These are phyloP conservation scores for Dissoconium aciculare DNA, from an alignment of 2,329 filamentous ascomycete genomes.

Conservation along the genomic window DNA sequence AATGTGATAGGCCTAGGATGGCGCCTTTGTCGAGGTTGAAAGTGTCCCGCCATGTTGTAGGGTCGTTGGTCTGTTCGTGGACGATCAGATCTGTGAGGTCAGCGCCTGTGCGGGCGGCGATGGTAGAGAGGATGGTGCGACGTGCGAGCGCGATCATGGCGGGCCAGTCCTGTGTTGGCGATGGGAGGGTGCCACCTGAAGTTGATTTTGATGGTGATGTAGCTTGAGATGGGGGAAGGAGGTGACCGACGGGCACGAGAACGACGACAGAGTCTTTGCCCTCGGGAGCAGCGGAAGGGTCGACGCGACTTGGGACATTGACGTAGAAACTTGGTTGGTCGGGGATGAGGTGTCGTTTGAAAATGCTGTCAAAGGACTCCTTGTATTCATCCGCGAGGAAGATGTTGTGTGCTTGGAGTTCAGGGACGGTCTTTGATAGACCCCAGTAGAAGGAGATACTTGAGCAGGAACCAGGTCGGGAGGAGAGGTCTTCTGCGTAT, in stretches of 20 bases:
- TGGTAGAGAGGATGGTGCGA: slow-evolving; percentile 44
- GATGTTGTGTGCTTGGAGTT: slow-evolving; percentile 58
- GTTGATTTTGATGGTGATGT: slow-evolving; percentile 15
- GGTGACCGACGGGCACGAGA: slow-evolving; percentile 57
- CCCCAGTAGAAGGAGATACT: slow-evolving; percentile 69
- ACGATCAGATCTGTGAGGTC: slow-evolving; percentile 36
- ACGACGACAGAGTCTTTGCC: slow-evolving; percentile 53
- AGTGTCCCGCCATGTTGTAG: slow-evolving; percentile 45
- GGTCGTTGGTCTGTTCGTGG: slow-evolving; percentile 52
- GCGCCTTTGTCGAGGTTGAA: slow-evolving; percentile 66
- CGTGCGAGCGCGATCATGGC: slow-evolving; percentile 45
- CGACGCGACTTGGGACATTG: slow-evolving; percentile 58
- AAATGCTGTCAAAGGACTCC: slow-evolving; percentile 62
- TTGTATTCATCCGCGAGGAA: slow-evolving; percentile 60
- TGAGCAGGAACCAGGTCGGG: slow-evolving; percentile 48
- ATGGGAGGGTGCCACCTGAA: slow-evolving; percentile 25
- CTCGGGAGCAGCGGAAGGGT: slow-evolving; percentile 50
- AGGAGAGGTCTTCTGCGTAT: slow-evolving; percentile 31
- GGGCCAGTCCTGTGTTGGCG: slow-evolving; percentile 44
- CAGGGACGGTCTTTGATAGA: slow-evolving; percentile 43
- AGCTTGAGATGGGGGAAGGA: slow-evolving; percentile 33
- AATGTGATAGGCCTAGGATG: slow-evolving; percentile 56
- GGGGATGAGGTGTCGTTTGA: slow-evolving; percentile 53
- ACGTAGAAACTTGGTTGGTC: slow-evolving; percentile 60
- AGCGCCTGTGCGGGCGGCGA: slow-evolving; percentile 45